phyloP scores from a whole-genome alignment of 2,329 filamentous ascomycete species.

The Dissoconium aciculare region DNA sequence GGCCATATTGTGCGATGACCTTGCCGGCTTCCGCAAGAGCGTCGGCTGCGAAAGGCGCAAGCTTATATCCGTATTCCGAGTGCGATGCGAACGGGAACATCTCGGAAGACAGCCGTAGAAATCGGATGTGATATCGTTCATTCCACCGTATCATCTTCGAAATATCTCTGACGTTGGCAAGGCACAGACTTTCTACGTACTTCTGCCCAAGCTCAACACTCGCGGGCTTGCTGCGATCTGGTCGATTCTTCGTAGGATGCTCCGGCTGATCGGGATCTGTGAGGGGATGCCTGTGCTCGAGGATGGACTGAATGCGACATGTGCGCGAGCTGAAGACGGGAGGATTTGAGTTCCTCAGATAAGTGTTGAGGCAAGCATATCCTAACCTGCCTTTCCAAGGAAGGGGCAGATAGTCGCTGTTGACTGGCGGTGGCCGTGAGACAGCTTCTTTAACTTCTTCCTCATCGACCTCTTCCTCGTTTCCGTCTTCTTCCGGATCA shows the following conservation, averaged over 20 bases:
- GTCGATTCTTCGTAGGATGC: slow-evolving; percentile 73
- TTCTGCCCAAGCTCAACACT: slow-evolving; percentile 50
- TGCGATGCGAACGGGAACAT: slow-evolving; percentile 97
- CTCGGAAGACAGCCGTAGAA: slow-evolving; percentile 81
- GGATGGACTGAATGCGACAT: slow-evolving; percentile 76
- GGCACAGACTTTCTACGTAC: slow-evolving; percentile 62
- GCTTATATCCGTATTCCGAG: slow-evolving; percentile 67
- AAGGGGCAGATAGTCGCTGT: slow-evolving; percentile 68
- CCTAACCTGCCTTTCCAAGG: slow-evolving; percentile 84
- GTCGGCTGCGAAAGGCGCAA: slow-evolving; percentile 69
- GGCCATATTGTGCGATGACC: slow-evolving; percentile 62
- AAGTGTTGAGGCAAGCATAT: slow-evolving; percentile 89
- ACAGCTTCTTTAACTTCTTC: slow-evolving; percentile 45
- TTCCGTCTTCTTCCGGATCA: slow-evolving; percentile 41
- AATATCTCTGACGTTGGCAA: slow-evolving; percentile 72
- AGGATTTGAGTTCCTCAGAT: slow-evolving; percentile 65
- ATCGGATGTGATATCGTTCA: slow-evolving; percentile 77
- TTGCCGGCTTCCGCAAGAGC: slow-evolving; percentile 61
- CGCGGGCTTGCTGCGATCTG: slow-evolving; percentile 56
- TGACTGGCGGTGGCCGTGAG: slow-evolving; percentile 56
- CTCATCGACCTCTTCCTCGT: slow-evolving; percentile 37
- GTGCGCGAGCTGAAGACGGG: slow-evolving; percentile 84
- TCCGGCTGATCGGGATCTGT: slow-evolving; percentile 59
- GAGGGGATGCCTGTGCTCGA: slow-evolving; percentile 76
- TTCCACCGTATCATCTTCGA: slow-evolving; percentile 85